Base-by-base conservation (phyloP, 2,329 filamentous ascomycete genomes). In the Colletotrichum musicola region DNA sequence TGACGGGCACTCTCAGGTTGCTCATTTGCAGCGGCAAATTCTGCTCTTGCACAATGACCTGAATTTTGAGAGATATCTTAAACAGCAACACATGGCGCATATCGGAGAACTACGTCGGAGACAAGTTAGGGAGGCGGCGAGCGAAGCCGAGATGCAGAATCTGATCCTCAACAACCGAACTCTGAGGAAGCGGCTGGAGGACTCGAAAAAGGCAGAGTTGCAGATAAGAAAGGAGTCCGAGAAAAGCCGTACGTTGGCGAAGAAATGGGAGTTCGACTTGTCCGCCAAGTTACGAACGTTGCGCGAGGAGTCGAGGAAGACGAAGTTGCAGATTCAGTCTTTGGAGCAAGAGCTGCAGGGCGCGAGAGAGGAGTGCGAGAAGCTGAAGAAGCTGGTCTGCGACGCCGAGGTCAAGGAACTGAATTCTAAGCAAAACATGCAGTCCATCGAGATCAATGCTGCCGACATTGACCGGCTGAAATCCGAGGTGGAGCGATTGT, bases 1-100 rank as follows among this genome's bases (percentile, higher is more conserved):
- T 55, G 77, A 82, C 60, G 61, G 74, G 56, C 74, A 79, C 68
- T 76, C 80, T 16, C 81, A 85, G 65, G 74, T 85, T 30, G 81
- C 86, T 1, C 88, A 89, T 71, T 81, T 96, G 4, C 90, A 93
- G 72, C 87, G 91, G 49, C 91, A 94, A 73, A 87, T 94, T n/a
- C 86, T 94, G 61, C 81, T 95, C 2, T 79, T 96, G 12, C 89
- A 91, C 51, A 96, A 95, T 70, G 93, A 96, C 73, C 83, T 96
- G 50, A 93, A 92, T 72, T 96, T 95, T 74, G 93, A 96, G 77
- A 86, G 92, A 27, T 95, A 94, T 78, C 86, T 95, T 74, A 95
- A 95, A 76, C 89, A 94, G 71, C 93, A 96, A 74, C 93, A 95
- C 77, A 88, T 95, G 72, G 88, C 90, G 2, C 92, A 95, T 68